These are phyloP conservation scores for Talaromyces sp. DNA, from an alignment of 2,329 filamentous ascomycete genomes.

Conservation along the genomic window DNA sequence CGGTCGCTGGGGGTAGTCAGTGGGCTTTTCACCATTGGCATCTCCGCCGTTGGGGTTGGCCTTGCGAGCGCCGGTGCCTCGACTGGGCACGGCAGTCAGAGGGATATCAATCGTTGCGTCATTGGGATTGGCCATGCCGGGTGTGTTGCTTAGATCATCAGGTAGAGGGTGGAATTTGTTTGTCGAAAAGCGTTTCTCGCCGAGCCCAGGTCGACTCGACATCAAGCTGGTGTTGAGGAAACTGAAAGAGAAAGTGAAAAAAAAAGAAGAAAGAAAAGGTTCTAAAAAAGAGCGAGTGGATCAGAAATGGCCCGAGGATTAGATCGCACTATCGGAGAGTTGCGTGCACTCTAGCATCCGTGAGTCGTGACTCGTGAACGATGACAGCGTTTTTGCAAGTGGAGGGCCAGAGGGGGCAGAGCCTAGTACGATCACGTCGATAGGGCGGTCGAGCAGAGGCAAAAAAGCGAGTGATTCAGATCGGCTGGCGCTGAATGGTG, in stretches of 20 bases:
- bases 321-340: not conserved
- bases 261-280: not conserved
- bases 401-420: not conserved
- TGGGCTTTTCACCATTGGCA: constrained; percentile 27
- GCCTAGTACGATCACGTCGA: not conserved
- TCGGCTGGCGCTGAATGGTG: constrained; percentile 1
- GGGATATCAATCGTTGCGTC: constrained; percentile 60
- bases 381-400: not conserved
- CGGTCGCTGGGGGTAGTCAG: constrained; percentile 4
- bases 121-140: constrained; percentile 44
- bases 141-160: constrained; percentile 21
- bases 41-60: constrained; percentile 23
- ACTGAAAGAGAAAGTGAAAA: not conserved
- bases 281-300: not conserved
- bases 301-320: not conserved
- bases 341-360: not conserved
- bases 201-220: constrained; percentile 31
- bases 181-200: constrained; percentile 39
- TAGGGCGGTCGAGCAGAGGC: not conserved
- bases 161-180: constrained; percentile 43
- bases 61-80: constrained; percentile 41
- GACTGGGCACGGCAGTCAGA: constrained; percentile 51
- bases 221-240: constrained; percentile 16
- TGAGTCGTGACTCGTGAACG: not conserved
- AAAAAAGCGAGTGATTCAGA: not conserved